A percentile compares a stretch with the other conserved stretches of the same genome.
These are phyloP conservation scores for Wallacemonas sp. DNA, from an alignment of 208 protist species.

Conservation along the genomic window DNA sequence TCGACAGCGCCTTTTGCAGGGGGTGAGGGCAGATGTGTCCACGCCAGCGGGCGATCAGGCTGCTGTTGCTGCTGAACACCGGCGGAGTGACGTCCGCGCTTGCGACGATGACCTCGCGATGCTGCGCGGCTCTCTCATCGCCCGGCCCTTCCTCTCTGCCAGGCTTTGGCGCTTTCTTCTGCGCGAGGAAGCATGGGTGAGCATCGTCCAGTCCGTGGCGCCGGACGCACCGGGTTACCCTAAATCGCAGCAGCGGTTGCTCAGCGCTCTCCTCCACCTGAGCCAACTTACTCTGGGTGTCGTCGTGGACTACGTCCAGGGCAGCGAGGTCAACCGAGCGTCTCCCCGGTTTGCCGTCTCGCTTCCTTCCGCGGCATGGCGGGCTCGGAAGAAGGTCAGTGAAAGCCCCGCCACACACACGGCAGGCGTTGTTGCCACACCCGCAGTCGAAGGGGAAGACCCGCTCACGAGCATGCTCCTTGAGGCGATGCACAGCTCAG, in stretches of 20 bases:
- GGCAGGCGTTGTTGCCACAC: neutral
- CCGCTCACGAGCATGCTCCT: conserved; percentile 29
- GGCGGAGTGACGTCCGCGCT: neutral
- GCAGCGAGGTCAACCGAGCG: conserved; percentile 35
- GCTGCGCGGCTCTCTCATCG: conserved; percentile 46
- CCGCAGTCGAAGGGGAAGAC: conserved; percentile 14
- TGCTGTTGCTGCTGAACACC: neutral
- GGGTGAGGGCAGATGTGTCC: neutral
- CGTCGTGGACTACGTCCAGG: conserved; percentile 59
- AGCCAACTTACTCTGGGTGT: conserved; percentile 41
- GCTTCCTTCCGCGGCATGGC: conserved; percentile 47
- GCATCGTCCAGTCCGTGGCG: conserved; percentile 26
- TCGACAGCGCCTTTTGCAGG: neutral
- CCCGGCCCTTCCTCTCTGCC: conserved; percentile 59
- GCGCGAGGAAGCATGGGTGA: conserved; percentile 48
- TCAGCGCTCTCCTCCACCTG: conserved; percentile 18
- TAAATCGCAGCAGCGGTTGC: conserved; percentile 37
- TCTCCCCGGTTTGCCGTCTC: conserved; percentile 85
- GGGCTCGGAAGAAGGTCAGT: neutral
- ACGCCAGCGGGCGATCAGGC: neutral
- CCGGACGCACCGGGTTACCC: neutral
- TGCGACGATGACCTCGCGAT: conserved; percentile 20
- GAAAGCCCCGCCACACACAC: neutral
- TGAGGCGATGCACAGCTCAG: neutral
- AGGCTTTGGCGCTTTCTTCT: conserved; percentile 64